Evolutionary conservation across 345 rosid genomes (phyloP).

Genomic region (Eucalyptus brandiana): DNA sequence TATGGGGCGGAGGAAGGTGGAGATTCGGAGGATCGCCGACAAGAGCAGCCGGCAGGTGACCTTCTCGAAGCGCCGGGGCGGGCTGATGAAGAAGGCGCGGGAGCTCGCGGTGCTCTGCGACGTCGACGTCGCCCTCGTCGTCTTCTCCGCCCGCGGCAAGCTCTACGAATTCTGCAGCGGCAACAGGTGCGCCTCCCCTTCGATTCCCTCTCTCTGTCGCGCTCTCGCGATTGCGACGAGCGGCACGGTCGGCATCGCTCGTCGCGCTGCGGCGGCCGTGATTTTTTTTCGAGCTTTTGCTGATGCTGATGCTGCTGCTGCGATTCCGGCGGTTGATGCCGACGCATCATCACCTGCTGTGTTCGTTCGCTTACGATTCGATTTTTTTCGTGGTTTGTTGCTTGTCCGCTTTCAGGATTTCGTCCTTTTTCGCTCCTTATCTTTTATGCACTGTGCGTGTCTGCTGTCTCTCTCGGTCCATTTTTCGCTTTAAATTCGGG

Average conservation of each 20-base stretch:
- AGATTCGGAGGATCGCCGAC: slow-evolving; percentile 54
- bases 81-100: slow-evolving; percentile 60
- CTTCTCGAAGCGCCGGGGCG: slow-evolving; percentile 55
- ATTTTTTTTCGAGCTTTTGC: not conserved
- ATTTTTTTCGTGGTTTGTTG: not conserved
- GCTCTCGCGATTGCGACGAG: not conserved
- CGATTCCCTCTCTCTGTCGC: not conserved
- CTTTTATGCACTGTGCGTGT: not conserved
- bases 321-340: not conserved
- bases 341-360: not conserved
- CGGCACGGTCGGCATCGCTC: not conserved
- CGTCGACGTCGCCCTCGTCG: slow-evolving; percentile 34
- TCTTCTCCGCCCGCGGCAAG: slow-evolving; percentile 44
- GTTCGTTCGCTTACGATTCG: not conserved
- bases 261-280: not conserved
- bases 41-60: slow-evolving; percentile 57
- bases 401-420: not conserved
- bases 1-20: slow-evolving; percentile 41
- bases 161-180: slow-evolving; percentile 37
- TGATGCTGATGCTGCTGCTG: not conserved
- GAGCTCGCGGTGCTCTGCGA: slow-evolving; percentile 68
- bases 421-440: not conserved
- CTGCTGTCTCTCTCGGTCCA: not conserved
- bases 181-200: slow-evolving; percentile 10
- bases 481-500: not conserved